Conservation (phyloP, 2,329 filamentous ascomycete genomes). For the Reticulascus tulasneorum region DNA sequence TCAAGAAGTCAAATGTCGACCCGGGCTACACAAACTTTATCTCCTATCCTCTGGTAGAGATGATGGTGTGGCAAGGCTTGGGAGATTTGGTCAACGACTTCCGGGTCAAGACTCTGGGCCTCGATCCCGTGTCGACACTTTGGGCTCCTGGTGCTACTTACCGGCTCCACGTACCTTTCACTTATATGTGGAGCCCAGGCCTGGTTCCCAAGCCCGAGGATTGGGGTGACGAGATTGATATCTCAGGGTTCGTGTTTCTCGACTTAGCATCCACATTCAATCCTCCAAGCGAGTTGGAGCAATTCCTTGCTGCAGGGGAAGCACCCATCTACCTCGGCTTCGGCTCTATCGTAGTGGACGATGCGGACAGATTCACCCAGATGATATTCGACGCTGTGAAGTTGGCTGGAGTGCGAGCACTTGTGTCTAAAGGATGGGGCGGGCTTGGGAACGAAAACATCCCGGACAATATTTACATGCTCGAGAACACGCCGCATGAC, state of each 20-base stretch:
- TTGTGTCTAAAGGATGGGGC: constrained; percentile 75
- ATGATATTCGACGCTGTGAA: constrained; percentile 69
- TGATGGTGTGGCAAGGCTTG: constrained; percentile 88
- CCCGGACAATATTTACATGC: constrained; percentile 64
- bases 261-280: constrained; percentile 60
- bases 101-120: constrained; percentile 60
- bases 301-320: constrained; percentile 54
- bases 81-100: constrained; percentile 77
- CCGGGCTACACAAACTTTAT: constrained; percentile 75
- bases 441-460: constrained; percentile 58
- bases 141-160: constrained; percentile 75
- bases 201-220: constrained; percentile 64
- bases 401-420: constrained; percentile 61
- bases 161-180: constrained; percentile 69
- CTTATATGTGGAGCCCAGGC: constrained; percentile 67
- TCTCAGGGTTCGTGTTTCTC: constrained; percentile 75
- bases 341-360: constrained; percentile 71
- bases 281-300: constrained; percentile 50
- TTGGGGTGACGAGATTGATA: constrained; percentile 67
- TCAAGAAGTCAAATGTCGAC: constrained; percentile 69
- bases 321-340: constrained; percentile 72
- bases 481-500: constrained; percentile 72
- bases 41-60: constrained; percentile 74
- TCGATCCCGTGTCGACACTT: constrained; percentile 71
- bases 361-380: constrained; percentile 63